These are phyloP conservation scores for Sutorius eximius DNA, from an alignment of 1,284 basidiomycete genomes.

Conservation along the genomic window DNA sequence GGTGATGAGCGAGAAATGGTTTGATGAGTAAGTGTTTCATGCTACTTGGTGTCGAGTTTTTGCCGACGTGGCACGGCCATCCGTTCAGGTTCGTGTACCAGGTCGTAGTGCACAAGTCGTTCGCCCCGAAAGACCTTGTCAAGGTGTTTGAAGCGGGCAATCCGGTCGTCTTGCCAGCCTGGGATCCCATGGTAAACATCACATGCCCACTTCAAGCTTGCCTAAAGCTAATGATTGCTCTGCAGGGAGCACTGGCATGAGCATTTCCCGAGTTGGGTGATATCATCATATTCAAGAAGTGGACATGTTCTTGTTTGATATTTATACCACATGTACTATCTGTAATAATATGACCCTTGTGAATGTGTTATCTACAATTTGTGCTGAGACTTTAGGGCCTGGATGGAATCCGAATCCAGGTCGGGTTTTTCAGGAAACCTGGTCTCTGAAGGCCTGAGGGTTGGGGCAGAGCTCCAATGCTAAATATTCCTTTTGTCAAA, in stretches of 20 bases:
- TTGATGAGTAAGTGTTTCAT: conserved; percentile 69
- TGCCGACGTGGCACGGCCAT: conserved; percentile 5
- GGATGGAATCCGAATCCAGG: no score
- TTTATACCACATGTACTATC: not conserved
- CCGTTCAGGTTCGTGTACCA: conserved; percentile 75
- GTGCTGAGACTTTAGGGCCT: not conserved
- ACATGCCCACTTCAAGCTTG: not conserved
- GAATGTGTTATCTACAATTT: not conserved
- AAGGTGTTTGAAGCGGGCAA: conserved; percentile 75
- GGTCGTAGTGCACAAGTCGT: conserved; percentile 78
- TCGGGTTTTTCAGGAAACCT: no score
- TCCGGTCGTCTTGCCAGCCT: conserved; percentile 69
- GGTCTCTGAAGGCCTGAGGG: no score
- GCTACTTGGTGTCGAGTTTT: not conserved
- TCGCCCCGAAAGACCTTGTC: conserved; percentile 79
- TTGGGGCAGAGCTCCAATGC: no score
- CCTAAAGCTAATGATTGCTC: not conserved
- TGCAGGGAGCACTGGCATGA: conserved; percentile 37
- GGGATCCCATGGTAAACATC: conserved; percentile 82
- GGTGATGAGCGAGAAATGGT: conserved; percentile 92
- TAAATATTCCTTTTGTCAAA: no score
- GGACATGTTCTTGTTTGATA: not conserved
- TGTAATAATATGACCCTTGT: not conserved
- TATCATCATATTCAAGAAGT: no score
- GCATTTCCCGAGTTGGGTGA: not conserved